Base-by-base conservation (phyloP, 345 rosid genomes). In the Pseudoturritis turrita region DNA sequence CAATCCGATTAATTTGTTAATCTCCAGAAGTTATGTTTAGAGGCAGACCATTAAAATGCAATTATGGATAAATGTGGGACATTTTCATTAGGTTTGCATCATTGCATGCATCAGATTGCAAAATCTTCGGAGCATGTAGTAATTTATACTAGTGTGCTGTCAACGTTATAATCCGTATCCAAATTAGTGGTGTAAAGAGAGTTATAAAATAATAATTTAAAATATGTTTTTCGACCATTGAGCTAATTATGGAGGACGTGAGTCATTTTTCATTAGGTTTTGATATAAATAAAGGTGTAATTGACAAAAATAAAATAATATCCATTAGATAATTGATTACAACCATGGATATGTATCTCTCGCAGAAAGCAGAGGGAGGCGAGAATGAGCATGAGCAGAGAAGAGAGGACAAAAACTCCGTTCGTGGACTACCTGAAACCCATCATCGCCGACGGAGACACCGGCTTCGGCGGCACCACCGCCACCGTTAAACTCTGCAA, bases 401-500 rank as follows among this genome's bases (percentile, higher is more conserved):
- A 87, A 77, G 97, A 92, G 61, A 76, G 98, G 44, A 89, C 96
- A 23, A 78, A 84, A 65, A 87, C 96, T 18, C 97, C 97, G 2
- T 90, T 82, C 62, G 76, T 90, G n/a, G 99, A 96, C 75, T 92
- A 90, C 78, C 49, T 96, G 39, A 90, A 92, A 78, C 99, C 99
- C 10, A 96, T 96, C 65, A 96, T 96, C 4, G 98, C 99, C 7
- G 99, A 96, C 62, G 99, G 97, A 36, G 99, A 92, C 57, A 92
- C 97, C 0, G 98, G 98, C 0, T 96, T 92, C 53, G 99, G 99
- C 0, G 99, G 91, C 65, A 92, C 95, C 37, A 90, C 97, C 0
- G 97, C 98, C 2, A 96, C 96, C 6, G 96, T 96, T 50, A 92
- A 96, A 86, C 92, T 96, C 22, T 88, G 99, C 81, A 92, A 90